These are phyloP conservation scores for Aspergillus niger DNA, from an alignment of 2,329 filamentous ascomycete genomes.

Conservation along the genomic window DNA sequence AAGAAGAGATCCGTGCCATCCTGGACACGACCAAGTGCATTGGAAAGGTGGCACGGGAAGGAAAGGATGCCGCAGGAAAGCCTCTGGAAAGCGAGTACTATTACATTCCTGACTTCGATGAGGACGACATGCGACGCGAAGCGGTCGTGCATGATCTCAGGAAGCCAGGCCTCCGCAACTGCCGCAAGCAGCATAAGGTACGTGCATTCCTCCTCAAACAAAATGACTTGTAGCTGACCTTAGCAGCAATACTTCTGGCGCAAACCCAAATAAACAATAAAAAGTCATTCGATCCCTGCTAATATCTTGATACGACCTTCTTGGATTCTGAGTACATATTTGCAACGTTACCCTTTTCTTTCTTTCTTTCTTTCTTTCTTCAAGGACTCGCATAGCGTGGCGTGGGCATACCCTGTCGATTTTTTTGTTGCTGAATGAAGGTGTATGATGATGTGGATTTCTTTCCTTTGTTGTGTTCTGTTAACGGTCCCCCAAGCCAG, in stretches of 20 bases:
- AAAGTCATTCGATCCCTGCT: slow-evolving; percentile 9
- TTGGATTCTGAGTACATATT: slow-evolving; percentile 40
- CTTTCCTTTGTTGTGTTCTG: slow-evolving; percentile 14
- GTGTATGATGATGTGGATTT: slow-evolving; percentile 26
- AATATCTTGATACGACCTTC: slow-evolving; percentile 9
- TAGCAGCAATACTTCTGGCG: slow-evolving; percentile 72
- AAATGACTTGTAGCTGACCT: slow-evolving; percentile 23
- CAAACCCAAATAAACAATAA: slow-evolving; percentile 54
- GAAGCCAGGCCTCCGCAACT: slow-evolving; percentile 85
- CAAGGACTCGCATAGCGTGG: slow-evolving; percentile 45
- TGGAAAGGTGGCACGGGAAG: slow-evolving; percentile 83
- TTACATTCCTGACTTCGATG: slow-evolving; percentile 85
- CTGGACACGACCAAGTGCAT: slow-evolving; percentile 76
- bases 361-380: slow-evolving; percentile 16
- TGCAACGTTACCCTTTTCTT: slow-evolving; percentile 25
- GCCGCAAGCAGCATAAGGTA: slow-evolving; percentile 97
- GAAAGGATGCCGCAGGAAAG: slow-evolving; percentile 95
- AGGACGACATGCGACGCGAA: slow-evolving; percentile 73
- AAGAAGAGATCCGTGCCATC: slow-evolving; percentile 67
- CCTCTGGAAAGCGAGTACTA: slow-evolving; percentile 95
- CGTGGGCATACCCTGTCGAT: slow-evolving; percentile 44
- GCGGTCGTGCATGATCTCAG: slow-evolving; percentile 83
- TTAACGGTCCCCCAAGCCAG: slow-evolving; percentile 9
- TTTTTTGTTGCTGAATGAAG: slow-evolving; percentile 26
- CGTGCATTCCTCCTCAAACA: slow-evolving; percentile 23